Conservation (phyloP, 2,329 filamentous ascomycete species). For the Graphium sp. region DNA sequence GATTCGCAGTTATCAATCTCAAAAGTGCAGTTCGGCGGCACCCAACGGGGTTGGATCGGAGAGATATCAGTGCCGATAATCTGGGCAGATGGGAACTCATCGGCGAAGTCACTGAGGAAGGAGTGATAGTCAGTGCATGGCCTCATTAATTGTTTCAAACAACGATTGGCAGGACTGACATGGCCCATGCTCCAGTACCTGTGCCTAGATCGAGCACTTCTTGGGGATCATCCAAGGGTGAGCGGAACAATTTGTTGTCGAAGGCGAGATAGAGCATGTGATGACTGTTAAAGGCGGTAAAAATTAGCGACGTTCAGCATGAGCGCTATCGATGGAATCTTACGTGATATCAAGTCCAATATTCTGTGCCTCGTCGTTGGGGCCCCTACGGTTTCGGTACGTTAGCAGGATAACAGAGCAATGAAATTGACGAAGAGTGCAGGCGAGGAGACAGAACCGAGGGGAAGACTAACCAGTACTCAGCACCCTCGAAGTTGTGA, state of each 20-base stretch:
- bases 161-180: constrained; percentile 15
- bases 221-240: constrained; percentile 6
- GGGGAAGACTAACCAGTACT: constrained; percentile 9
- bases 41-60: constrained; percentile 36
- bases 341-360: constrained; percentile 7
- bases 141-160: constrained; percentile 1
- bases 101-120: constrained; percentile 24
- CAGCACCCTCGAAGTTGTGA: constrained; percentile 11
- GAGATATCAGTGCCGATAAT: constrained; percentile 36
- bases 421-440: no score
- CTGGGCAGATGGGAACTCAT: constrained; percentile 23
- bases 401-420: neutral
- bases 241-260: constrained; percentile 14
- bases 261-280: constrained; percentile 7
- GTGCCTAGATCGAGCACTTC: constrained; percentile 30
- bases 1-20: constrained; percentile 26
- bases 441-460: no score
- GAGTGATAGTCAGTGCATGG: neutral
- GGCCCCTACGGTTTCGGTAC: constrained; percentile 5
- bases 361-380: constrained; percentile 10
- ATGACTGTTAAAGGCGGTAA: constrained; percentile 4
- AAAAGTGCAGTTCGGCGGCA: constrained; percentile 20
- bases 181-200: constrained; percentile 38
- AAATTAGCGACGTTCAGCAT: no score
- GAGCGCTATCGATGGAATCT: no score